These are phyloP conservation scores for Daldinia sp. DNA, from an alignment of 2,329 filamentous ascomycete genomes.

Conservation along the genomic window DNA sequence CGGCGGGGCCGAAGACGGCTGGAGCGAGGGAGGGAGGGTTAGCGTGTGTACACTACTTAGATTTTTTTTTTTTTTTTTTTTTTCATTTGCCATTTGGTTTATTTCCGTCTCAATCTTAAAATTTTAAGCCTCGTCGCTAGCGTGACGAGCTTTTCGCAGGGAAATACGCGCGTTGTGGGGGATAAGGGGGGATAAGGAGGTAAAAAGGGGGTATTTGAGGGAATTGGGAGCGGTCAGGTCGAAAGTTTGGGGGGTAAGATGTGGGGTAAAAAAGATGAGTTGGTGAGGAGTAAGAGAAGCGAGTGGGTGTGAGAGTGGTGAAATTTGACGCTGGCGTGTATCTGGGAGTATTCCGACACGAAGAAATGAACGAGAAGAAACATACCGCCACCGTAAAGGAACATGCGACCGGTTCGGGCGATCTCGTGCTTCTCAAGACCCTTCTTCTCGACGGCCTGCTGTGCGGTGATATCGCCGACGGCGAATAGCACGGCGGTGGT, in stretches of 20 bases:
- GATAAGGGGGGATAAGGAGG: not conserved
- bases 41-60: constrained; percentile 6
- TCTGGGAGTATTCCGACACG: not conserved
- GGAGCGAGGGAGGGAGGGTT: not conserved
- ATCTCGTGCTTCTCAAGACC: constrained; percentile 80
- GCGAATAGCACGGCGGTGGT: constrained; percentile 93
- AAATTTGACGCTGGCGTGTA: not conserved
- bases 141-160: not conserved
- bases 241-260: constrained; percentile 1
- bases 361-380: constrained; percentile 34
- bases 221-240: constrained; percentile 8
- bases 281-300: not conserved
- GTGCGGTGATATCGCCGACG: constrained; percentile 88
- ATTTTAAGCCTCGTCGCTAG: not conserved
- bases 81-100: not conserved
- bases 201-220: constrained; percentile 6
- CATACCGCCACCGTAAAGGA: constrained; percentile 78
- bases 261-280: constrained; percentile 14
- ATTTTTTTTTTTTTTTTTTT: not conserved
- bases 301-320: constrained; percentile 8
- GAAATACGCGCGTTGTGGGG: not conserved
- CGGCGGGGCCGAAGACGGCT: constrained; percentile 87
- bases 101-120: too few relatives aligned
- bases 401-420: constrained; percentile 78
- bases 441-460: constrained; percentile 86